Evolutionary conservation across 495 filamentous ascomycete genomes (phyloP), one percentile per base, ranked within the genome.

Genomic region (Aspergillus saccharolyticus): DNA sequence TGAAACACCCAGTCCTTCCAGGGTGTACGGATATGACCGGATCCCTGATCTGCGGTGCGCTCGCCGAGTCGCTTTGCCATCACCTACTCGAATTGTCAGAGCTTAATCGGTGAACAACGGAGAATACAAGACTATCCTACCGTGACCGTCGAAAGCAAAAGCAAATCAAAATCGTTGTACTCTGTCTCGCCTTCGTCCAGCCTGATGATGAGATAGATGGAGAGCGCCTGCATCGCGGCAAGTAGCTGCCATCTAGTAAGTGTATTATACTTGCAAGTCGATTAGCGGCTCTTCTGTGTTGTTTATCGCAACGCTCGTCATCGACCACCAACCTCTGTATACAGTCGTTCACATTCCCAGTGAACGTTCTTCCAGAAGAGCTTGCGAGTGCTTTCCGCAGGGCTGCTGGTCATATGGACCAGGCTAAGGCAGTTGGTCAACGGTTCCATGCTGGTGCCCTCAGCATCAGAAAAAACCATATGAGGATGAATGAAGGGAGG

Each of bases 341-440:
- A 55, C 14, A 77, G 63, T 18, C 70, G 67, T 56, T 78, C 75
- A 62, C 76, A 80, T 59, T 79, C 76, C 54, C 65, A 44, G 39
- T 65, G 63, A 51, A 78, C 76, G 61, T 78, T 77, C 51, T 30
- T 54, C 66, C 66, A 80, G 58, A 80, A 80, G 33, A 78, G 43
- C 20, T 73, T 75, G 53, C 74, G 72, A 62, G 3, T 28, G 3
- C 25, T 9, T 28, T 28, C 9, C 9, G 9, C 25, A 3, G 25
- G 25, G 25, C 25, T 9, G 25, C 4, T 28, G 25, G 25, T 28
- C 25, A 28, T 28, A 28, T 28, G 25, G 4, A 28, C 25, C 25
- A 28, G 25, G 9, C 25, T 28, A 28, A 28, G 3, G 51, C 77
- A 80, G 55, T 78, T 80, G n/a, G 59, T 60, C 1, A 78, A 54